Evolutionary conservation across 2,329 filamentous ascomycete genomes (phyloP).

Genomic region (Cryphonectria japonica): DNA sequence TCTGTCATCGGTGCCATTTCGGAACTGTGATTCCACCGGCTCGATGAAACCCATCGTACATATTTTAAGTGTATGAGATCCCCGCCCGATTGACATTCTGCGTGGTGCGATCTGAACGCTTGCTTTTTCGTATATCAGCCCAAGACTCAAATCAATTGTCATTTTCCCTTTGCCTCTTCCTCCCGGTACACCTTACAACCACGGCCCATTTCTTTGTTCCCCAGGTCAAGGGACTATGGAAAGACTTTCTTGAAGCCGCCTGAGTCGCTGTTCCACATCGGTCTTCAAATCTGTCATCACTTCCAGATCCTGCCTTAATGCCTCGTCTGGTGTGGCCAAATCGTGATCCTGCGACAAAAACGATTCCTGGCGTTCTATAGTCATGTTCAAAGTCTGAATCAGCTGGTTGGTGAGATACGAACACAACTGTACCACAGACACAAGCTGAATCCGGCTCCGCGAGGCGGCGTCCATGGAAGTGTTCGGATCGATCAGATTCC

Average conservation of each 20-base stretch:
- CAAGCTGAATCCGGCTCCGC: neutral
- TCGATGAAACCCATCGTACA: neutral
- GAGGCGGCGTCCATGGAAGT: neutral
- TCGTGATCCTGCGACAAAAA: neutral
- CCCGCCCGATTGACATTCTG: neutral
- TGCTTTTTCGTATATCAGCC: neutral
- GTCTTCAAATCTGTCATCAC: neutral
- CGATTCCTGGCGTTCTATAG: neutral
- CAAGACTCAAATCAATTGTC: neutral
- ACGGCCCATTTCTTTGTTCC: neutral
- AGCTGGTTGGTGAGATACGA: neutral
- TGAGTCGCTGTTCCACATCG: neutral
- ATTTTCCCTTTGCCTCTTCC: neutral
- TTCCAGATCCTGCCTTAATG: neutral
- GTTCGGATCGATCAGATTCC: neutral
- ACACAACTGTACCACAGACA: neutral
- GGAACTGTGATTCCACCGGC: neutral
- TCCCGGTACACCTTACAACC: neutral
- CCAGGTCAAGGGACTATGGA: neutral
- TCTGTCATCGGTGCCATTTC: neutral
- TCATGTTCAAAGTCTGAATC: neutral
- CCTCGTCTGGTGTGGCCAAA: neutral
- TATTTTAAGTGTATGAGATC: neutral
- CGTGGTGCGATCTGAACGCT: neutral
- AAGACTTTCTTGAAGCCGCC: slow-evolving; percentile 2